Conservation (phyloP, 352 stramenopile genomes). For the Thalassiosira oceanica region DNA sequence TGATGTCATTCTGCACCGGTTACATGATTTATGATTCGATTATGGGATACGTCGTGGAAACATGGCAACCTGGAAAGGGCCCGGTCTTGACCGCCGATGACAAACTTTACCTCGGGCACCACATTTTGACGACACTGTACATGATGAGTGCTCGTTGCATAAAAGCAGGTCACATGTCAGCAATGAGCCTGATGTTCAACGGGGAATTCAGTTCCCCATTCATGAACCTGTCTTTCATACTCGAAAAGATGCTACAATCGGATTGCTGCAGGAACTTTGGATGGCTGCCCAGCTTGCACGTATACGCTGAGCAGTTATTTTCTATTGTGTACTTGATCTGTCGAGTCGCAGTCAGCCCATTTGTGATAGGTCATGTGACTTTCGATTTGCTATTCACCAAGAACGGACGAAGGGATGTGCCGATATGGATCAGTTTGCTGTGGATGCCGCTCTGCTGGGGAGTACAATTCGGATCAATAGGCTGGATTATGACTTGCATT, state of each 20-base stretch:
- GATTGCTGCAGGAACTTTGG: conserved; percentile 49
- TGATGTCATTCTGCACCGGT: conserved; percentile 70
- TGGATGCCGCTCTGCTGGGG: conserved; percentile 68
- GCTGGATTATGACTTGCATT: conserved; percentile 44
- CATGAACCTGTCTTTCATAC: conserved; percentile 64
- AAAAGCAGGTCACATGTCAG: conserved; percentile 62
- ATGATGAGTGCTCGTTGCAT: conserved; percentile 54
- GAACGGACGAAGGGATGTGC: conserved; percentile 36
- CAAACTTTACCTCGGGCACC: conserved; percentile 57
- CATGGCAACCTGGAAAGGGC: conserved; percentile 27
- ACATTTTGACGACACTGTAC: conserved; percentile 65
- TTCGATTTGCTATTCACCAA: conserved; percentile 54
- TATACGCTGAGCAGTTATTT: conserved; percentile 50
- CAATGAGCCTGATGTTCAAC: conserved; percentile 71
- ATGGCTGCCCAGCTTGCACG: conserved; percentile 23
- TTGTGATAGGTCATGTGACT: conserved; percentile 43
- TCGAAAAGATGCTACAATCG: conserved; percentile 42
- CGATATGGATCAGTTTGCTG: conserved; percentile 45
- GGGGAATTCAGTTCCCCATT: conserved; percentile 71
- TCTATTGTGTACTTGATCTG: conserved; percentile 50
- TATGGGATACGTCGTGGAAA: conserved; percentile 30
- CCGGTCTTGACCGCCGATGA: conserved; percentile 28
- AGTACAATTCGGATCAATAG: conserved; percentile 53
- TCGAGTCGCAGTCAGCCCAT: conserved; percentile 40
- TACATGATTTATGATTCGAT: conserved; percentile 79